These are phyloP conservation scores for Lumnitzera littorea DNA, from an alignment of 345 rosid species.

Conservation along the genomic window DNA sequence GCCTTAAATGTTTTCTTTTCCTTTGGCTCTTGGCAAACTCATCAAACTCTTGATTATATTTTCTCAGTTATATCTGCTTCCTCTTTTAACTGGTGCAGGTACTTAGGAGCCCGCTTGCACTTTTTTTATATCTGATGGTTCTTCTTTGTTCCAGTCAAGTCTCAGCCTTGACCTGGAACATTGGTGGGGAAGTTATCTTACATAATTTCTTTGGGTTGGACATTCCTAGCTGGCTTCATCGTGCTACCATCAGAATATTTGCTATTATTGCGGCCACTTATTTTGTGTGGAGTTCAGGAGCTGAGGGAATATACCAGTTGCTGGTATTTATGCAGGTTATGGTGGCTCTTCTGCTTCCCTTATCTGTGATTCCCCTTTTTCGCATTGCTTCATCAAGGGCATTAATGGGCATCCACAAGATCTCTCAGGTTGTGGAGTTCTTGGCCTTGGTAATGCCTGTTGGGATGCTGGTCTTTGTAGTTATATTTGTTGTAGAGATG, in stretches of 20 bases:
- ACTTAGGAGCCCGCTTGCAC: slow-evolving; percentile 54
- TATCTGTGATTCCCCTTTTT: slow-evolving; percentile 85
- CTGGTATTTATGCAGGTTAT: slow-evolving; percentile 77
- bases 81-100: slow-evolving; percentile 36
- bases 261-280: slow-evolving; percentile 82
- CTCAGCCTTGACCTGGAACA: slow-evolving; percentile 72
- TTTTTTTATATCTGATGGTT: slow-evolving; percentile 48
- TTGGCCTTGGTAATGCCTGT: slow-evolving; percentile 45
- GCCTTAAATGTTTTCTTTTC: slow-evolving; percentile 8
- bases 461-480: slow-evolving; percentile 70
- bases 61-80: neutral
- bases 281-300: slow-evolving; percentile 84
- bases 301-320: slow-evolving; percentile 84
- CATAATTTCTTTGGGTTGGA: slow-evolving; percentile 71
- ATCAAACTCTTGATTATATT: neutral
- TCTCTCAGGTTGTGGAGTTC: slow-evolving; percentile 71
- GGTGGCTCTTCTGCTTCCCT: slow-evolving; percentile 79
- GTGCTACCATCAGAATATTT: slow-evolving; percentile 67
- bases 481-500: slow-evolving; percentile 78
- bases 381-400: slow-evolving; percentile 79
- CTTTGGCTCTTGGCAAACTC: neutral
- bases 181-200: slow-evolving; percentile 65
- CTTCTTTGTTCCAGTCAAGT: slow-evolving; percentile 68
- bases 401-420: slow-evolving; percentile 79
- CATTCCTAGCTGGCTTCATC: slow-evolving; percentile 92